Evolutionary conservation across 805 yeast species (phyloP).

Genomic region (Teunomyces lycoperdinae): DNA sequence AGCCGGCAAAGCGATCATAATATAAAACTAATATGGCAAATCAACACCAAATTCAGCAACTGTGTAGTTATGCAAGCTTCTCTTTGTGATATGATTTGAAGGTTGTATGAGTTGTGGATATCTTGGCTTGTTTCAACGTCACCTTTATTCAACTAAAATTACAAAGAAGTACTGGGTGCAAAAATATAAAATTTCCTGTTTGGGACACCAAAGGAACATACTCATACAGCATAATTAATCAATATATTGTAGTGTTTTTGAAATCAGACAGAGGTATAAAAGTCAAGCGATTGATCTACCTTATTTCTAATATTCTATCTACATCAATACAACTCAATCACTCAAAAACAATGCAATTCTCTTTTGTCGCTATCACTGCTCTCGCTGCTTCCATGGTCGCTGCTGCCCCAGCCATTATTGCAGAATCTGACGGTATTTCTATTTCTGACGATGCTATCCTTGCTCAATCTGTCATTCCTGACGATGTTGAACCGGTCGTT

Average conservation of each 20-base stretch:
- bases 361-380: constrained; percentile 11
- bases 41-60: neutral
- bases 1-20: constrained; percentile 8
- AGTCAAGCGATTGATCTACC: neutral
- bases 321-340: neutral
- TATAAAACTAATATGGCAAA: neutral
- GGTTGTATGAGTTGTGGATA: neutral
- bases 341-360: constrained; percentile 9
- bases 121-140: neutral
- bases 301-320: neutral
- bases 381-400: constrained; percentile 3
- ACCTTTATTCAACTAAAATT: neutral
- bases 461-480: constrained; percentile 6
- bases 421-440: neutral
- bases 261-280: neutral
- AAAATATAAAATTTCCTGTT: constrained; percentile 1
- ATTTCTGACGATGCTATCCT: constrained; percentile 14
- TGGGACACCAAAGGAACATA: constrained; percentile 1
- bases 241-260: neutral
- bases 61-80: no score
- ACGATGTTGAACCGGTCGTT: constrained; percentile 10
- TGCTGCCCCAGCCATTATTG: constrained; percentile 6
- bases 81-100: neutral
- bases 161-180: neutral
- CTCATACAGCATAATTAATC: neutral